Evolutionary conservation across 495 filamentous ascomycete genomes (phyloP).

Genomic region (Trichoderma virens): DNA sequence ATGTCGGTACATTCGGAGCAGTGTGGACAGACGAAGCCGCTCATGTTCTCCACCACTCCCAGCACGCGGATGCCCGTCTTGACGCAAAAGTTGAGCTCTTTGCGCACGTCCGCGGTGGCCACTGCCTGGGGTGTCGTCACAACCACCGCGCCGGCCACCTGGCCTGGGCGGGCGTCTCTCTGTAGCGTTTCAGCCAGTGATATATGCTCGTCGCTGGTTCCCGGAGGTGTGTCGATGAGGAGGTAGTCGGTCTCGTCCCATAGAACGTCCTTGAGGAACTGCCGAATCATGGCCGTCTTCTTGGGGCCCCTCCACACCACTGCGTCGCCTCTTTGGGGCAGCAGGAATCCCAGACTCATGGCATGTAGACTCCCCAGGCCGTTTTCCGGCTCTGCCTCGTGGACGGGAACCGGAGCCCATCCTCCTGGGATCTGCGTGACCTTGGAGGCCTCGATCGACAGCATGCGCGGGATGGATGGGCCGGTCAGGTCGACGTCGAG

Average conservation of each 20-base stretch:
- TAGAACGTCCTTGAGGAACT: conserved; percentile 87
- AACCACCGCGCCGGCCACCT: conserved; percentile 73
- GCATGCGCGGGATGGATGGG: conserved; percentile 89
- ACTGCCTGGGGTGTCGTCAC: conserved; percentile 96
- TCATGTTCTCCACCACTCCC: conserved; percentile 97
- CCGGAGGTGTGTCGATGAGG: conserved; percentile 91
- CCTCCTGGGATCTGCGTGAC: conserved; percentile 83
- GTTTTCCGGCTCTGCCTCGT: conserved; percentile 42
- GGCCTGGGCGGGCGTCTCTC: conserved; percentile 49
- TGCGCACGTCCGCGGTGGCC: conserved; percentile 84
- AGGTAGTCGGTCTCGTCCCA: conserved; percentile 86
- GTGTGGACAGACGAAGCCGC: conserved; percentile 89
- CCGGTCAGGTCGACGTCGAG: conserved; percentile 96
- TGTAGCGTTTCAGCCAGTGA: conserved; percentile 81
- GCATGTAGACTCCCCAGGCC: conserved; percentile 64
- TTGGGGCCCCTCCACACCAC: conserved; percentile 97
- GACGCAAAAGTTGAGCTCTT: conserved; percentile 91
- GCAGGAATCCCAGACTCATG: conserved; percentile 91
- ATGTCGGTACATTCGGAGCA: conserved; percentile 91
- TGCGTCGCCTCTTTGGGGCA: conserved; percentile 74
- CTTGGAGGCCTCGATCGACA: conserved; percentile 79
- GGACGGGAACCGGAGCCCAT: conserved; percentile 82
- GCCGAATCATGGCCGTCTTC: conserved; percentile 97
- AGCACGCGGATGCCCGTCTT: conserved; percentile 78
- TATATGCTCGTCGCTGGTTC: conserved; percentile 96